phyloP scores from a whole-genome alignment of 495 filamentous ascomycete genomes.

The Parmelia sp. region DNA sequence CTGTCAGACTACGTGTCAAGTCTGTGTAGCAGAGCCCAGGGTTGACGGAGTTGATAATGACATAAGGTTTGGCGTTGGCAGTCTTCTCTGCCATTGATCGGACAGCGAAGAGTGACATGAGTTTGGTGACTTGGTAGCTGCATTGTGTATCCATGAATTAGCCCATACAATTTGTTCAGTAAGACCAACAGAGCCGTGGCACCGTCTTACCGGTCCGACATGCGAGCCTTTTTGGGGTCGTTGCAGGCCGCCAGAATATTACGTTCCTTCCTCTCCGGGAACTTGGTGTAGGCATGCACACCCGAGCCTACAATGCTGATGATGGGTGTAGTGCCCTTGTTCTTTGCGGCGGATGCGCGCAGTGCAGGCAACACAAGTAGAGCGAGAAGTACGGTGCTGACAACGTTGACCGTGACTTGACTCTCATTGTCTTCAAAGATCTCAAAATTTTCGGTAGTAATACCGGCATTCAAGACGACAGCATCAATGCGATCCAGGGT shows the following conservation, averaged over 20 bases:
- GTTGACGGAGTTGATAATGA: slow-evolving; percentile 48
- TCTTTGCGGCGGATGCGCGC: slow-evolving; percentile 3
- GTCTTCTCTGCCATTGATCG: slow-evolving; percentile 25
- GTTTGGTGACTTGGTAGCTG: slow-evolving; percentile 28
- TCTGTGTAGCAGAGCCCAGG: slow-evolving; percentile 45
- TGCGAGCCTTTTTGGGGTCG: slow-evolving; percentile 23
- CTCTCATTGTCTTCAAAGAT: slow-evolving; percentile 33
- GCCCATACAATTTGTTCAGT: neutral
- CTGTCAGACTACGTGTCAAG: slow-evolving; percentile 36
- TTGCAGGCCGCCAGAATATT: slow-evolving; percentile 27
- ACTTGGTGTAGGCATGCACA: slow-evolving; percentile 25
- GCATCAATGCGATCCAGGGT: slow-evolving; percentile 30
- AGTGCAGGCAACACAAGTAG: slow-evolving; percentile 28
- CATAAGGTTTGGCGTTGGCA: slow-evolving; percentile 17
- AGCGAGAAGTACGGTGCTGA: slow-evolving; percentile 36
- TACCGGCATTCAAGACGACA: slow-evolving; percentile 33
- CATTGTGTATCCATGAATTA: neutral
- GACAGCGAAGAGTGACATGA: slow-evolving; percentile 29
- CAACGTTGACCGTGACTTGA: slow-evolving; percentile 38
- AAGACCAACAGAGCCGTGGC: neutral
- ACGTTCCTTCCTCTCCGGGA: slow-evolving; percentile 24
- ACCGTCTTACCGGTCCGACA: slow-evolving; percentile 18
- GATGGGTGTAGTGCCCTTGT: slow-evolving; percentile 16
- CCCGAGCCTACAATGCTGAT: slow-evolving; percentile 28
- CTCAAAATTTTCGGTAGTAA: slow-evolving; percentile 22